Base-by-base conservation (phyloP, 1,284 basidiomycete genomes). In the Gomphus bonarii region DNA sequence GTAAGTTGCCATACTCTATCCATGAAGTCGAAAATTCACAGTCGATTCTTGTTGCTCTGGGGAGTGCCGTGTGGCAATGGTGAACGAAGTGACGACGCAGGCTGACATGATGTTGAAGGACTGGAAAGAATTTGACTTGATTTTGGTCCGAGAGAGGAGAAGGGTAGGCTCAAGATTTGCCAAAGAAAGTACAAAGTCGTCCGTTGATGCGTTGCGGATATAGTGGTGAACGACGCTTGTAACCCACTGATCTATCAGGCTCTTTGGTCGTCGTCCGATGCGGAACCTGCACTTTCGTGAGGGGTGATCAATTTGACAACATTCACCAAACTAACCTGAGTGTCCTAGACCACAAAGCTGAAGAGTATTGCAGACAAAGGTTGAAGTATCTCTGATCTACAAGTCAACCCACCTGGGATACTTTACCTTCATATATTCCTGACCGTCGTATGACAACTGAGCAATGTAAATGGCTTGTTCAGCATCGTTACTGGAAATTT, bases 221-320 rank as follows among this genome's bases (percentile, higher is more conserved):
- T 73, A 5, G 65, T 74, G 10, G 63, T 65, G 3, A 69, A 76
- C 60, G 81, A 83, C 63, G 80, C 79, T 1, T 83, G 81, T 67
- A 63, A 72, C 51, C 70, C 79, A 5, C 71, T 83, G 73, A 82
- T 63, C 70, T 84, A 3, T 73, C 75, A 7, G 61, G 62, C 1
- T 76, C 69, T 50, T 62, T 81, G 11, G 76, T 77, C 3, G 61
- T 82, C 49, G 69, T 82, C 46, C 73, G 77, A 40, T 71, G 80
- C 20, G 81, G 81, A 3, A 72, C 70, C 28, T 82, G 79, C 63
- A 67, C 72, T 3, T 79, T 77, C 60, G 75, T 77, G 55, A 60
- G 67, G 61, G 5, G 4, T 25, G 16, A 31, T 30, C 14, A 22
- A 48, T 35, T 25, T 5, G 62, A 67, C 59, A 42, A 9, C 18